A percentile compares a stretch with the other conserved stretches of the same genome.
These are phyloP conservation scores for Lithohypha guttulata DNA, from an alignment of 2,329 filamentous ascomycete species.

Conservation along the genomic window DNA sequence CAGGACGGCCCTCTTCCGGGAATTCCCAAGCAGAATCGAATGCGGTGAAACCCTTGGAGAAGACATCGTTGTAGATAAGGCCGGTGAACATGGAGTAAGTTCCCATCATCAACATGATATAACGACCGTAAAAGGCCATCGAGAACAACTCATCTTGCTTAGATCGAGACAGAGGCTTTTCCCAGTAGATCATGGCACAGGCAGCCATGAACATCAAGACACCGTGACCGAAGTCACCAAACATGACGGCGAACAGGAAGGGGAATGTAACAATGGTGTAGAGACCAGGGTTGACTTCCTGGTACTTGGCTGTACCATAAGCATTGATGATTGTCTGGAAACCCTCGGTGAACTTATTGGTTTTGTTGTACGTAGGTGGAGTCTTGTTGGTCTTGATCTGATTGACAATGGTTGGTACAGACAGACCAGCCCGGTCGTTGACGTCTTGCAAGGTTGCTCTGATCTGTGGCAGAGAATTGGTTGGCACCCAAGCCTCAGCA, in stretches of 20 bases:
- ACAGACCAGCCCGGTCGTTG: constrained; percentile 86
- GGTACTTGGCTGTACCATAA: constrained; percentile 94
- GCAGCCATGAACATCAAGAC: constrained; percentile 77
- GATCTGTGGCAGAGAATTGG: constrained; percentile 77
- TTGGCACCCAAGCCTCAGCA: constrained; percentile 94
- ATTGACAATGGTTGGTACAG: constrained; percentile 97
- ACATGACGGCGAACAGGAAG: constrained; percentile 99
- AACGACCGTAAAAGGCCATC: constrained; percentile 98
- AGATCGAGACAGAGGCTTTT: constrained; percentile 67
- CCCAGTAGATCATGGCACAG: constrained; percentile 89
- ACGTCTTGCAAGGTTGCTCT: constrained; percentile 92
- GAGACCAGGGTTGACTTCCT: constrained; percentile 90
- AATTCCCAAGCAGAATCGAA: constrained; percentile 88
- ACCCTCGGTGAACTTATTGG: constrained; percentile 94
- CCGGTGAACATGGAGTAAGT: constrained; percentile 95
- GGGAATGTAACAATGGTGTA: constrained; percentile 96
- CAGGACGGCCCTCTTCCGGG: constrained; percentile 57
- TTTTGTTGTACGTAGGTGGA: constrained; percentile 92
- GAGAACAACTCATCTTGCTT: constrained; percentile 96
- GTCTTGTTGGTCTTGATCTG: constrained; percentile 96
- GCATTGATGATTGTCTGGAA: constrained; percentile 99
- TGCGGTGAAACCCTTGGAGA: constrained; percentile 83
- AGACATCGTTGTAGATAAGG: constrained; percentile 93
- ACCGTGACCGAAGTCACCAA: constrained; percentile 93
- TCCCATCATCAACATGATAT: constrained; percentile 98